phyloP scores from a whole-genome alignment of 257 asterid species.

The Mitragyna speciosa region DNA sequence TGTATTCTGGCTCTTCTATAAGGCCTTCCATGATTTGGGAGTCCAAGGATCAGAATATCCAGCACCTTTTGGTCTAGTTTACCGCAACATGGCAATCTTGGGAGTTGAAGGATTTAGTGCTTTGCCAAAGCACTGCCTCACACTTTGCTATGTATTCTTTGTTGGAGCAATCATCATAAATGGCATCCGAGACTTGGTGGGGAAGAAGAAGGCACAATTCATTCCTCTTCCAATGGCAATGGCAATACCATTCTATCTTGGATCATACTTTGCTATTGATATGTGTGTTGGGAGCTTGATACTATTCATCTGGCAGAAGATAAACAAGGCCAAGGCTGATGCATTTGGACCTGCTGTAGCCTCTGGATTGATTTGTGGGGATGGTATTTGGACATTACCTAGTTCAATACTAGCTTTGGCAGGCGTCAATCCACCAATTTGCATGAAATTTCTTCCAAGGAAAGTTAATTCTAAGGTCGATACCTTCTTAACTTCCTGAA shows the following conservation, averaged over 20 bases:
- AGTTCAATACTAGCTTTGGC: conserved; percentile 65
- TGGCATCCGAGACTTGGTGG: conserved; percentile 51
- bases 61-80: conserved; percentile 69
- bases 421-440: conserved; percentile 70
- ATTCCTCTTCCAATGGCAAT: conserved; percentile 94
- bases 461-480: conserved; percentile 46
- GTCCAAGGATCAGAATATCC: conserved; percentile 54
- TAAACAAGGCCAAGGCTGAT: conserved; percentile 67
- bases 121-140: conserved; percentile 72
- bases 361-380: conserved; percentile 88
- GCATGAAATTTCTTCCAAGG: conserved; percentile 83
- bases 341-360: conserved; percentile 92
- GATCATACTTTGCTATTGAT: conserved; percentile 70
- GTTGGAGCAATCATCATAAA: conserved; percentile 58
- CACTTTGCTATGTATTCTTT: conserved; percentile 63
- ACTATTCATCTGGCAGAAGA: conserved; percentile 62
- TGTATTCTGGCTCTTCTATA: conserved; percentile 83
- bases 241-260: conserved; percentile 90
- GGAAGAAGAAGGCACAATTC: conserved; percentile 54
- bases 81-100: conserved; percentile 74
- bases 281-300: conserved; percentile 88
- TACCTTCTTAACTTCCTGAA: conserved; percentile 37
- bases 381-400: conserved; percentile 82
- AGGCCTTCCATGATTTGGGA: conserved; percentile 63
- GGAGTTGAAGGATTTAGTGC: conserved; percentile 74